Base-by-base conservation (phyloP, 768 basidiomycete species). In the Leccinum sublutescens region DNA sequence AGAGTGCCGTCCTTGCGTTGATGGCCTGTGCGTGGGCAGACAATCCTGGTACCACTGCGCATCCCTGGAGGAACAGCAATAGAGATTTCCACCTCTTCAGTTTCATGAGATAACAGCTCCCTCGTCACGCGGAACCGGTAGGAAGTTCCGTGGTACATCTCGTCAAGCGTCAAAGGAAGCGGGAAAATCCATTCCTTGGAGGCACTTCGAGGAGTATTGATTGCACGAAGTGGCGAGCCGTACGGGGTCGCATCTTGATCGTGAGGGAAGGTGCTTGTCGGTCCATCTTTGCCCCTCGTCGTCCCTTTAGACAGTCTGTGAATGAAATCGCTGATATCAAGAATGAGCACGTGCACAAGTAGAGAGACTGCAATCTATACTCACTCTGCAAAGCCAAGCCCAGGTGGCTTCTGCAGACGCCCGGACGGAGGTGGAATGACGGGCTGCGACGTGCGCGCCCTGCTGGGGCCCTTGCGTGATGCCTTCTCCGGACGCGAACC, bases 101-200 rank as follows among this genome's bases (percentile, higher is more conserved):
- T 78, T 68, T 71, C 73, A 21, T 78, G 80, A 9, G 81, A 80
- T 47, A 82, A 69, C 47, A 85, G 67, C 11, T 78, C 78, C 52
- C 87, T 83, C 43, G 81, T 85, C 62, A 89, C 81, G 54, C 82
- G 79, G 65, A 87, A 87, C 56, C 76, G 79, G 64, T 82, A 83
- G 15, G 74, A 75, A 50, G 80, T 79, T 31, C 88, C 86, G 23
- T 70, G 71, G 68, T 80, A 84, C 36, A 89, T 76, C 62, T 88
- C 86, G 58, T 88, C 84, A 19, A 89, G 78, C 2, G 82, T 79
- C 56, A 88, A 71, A 17, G 78, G 75, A 5, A 89, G 79, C 0
- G 85, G 81, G 72, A 86, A 88, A n/a, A 81, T 75, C 86, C 87
- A 89, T 68, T 88, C 87, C 61, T 80, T 80, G 31, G 79, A 76